Base-by-base conservation (phyloP, 768 basidiomycete genomes). In the Boletus subcaerulescens region DNA sequence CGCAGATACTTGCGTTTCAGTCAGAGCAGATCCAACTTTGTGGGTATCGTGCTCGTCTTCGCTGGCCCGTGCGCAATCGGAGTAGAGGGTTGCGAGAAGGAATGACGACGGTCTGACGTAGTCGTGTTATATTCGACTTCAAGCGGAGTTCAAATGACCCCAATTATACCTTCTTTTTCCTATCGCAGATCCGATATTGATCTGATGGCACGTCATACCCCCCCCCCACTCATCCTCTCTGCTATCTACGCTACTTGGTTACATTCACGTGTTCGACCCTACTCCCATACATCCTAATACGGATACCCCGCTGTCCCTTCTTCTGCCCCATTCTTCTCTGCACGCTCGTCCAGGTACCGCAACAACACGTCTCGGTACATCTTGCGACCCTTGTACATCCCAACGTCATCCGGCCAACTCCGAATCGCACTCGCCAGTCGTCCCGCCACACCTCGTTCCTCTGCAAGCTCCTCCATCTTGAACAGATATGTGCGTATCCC, bases 401-500 rank as follows among this genome's bases (percentile, higher is more conserved):
- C 77, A 12, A 89, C 82, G 57, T 85, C 85, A 18, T 74, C 75
- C 7, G 83, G 81, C 86, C 87, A 89, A 58, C 81, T 81, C 54
- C 80, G 70, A 48, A 89, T 70, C 6, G 85, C 85, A 46, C 80
- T 80, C 14, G 82, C 86, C 64, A 90, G 69, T 48, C 87, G 72
- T 32, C 78, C 82, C 0, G 86, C 77, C 12, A 86, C 80, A 0
- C 82, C 86, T 9, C 72, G 72, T 65, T 89, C 89, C 49, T 70
- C 7, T 29, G 8, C 29, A 29, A 89, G 67, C 38, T 79, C 77
- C 22, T 74, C 76, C 35, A 87, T 66, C 20, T 80, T 80, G 40
- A 77, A 78, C 51, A 84, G 48, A 70, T 88, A 87, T 45, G 83
- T 84, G 38, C 87, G 76, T 62, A 89, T 85, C 49, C 83, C 85